A percentile compares a stretch with the other conserved stretches of the same genome.
These are phyloP conservation scores for Microdochium nivale DNA, from an alignment of 2,329 filamentous ascomycete genomes.

Conservation along the genomic window DNA sequence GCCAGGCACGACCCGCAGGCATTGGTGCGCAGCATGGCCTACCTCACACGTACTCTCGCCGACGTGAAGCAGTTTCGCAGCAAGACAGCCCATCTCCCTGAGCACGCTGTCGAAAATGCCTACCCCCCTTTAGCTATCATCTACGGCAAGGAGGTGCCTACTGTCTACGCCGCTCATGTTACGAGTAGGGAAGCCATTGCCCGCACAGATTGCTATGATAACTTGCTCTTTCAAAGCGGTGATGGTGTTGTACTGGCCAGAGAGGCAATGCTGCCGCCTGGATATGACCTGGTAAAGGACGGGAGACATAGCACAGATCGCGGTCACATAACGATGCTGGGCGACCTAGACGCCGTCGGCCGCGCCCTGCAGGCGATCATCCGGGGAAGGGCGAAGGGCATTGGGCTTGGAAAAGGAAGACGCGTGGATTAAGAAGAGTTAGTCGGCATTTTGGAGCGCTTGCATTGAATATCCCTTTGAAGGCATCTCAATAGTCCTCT, in stretches of 20 bases:
- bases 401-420: constrained; percentile 48
- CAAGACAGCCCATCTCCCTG: constrained; percentile 55
- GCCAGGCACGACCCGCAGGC: constrained; percentile 35
- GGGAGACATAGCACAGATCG: constrained; percentile 73
- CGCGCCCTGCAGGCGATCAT: constrained; percentile 61
- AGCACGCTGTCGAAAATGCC: constrained; percentile 53
- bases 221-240: constrained; percentile 76
- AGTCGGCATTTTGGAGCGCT: neutral
- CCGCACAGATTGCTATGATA: constrained; percentile 71
- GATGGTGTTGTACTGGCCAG: constrained; percentile 84
- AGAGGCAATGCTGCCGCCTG: constrained; percentile 75
- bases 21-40: constrained; percentile 43
- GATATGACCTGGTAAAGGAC: constrained; percentile 65
- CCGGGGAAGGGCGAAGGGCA: constrained; percentile 59
- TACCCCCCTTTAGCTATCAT: constrained; percentile 80
- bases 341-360: constrained; percentile 75
- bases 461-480: neutral
- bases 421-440: neutral
- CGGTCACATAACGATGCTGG: constrained; percentile 80
- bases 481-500: neutral
- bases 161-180: constrained; percentile 74
- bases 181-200: constrained; percentile 64
- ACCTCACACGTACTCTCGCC: constrained; percentile 66
- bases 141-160: constrained; percentile 81
- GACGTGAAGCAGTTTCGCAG: constrained; percentile 67